Conservation (phyloP, 345 rosid species). For the Crucihimalaya himalaica region DNA sequence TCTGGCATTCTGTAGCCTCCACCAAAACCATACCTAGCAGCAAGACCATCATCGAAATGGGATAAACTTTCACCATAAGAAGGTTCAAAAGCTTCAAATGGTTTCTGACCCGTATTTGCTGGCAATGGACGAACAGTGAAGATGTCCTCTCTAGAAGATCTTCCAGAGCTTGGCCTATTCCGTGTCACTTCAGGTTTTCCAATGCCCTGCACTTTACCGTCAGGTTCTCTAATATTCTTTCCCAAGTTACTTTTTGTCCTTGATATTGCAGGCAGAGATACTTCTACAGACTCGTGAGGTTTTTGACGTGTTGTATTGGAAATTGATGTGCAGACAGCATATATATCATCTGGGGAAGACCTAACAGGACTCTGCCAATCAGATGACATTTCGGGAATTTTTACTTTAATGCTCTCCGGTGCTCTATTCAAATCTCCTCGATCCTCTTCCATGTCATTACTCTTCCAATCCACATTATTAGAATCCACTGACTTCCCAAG, state of each 20-base stretch:
- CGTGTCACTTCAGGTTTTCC: constrained; percentile 25
- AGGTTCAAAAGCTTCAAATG: constrained; percentile 34
- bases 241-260: constrained; percentile 29
- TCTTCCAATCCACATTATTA: constrained; percentile 13
- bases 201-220: constrained; percentile 17
- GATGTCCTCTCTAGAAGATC: constrained; percentile 31
- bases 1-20: constrained; percentile 39
- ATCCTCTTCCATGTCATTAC: constrained; percentile 35
- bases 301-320: constrained; percentile 31
- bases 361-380: constrained; percentile 36
- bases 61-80: constrained; percentile 38
- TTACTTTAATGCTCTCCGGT: constrained; percentile 37
- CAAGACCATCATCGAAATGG: constrained; percentile 41
- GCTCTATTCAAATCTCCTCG: constrained; percentile 36
- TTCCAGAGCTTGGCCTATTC: constrained; percentile 29
- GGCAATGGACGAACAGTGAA: constrained; percentile 26
- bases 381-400: constrained; percentile 37
- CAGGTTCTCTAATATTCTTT: constrained; percentile 20
- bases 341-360: constrained; percentile 42
- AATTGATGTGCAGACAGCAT: constrained; percentile 35
- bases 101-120: constrained; percentile 26
- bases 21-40: constrained; percentile 35
- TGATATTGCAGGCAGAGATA: constrained; percentile 24
- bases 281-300: constrained; percentile 34
- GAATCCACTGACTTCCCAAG: constrained; percentile 30